Evolutionary conservation across 805 yeast genomes (phyloP).

Genomic region (Saturnispora hagleri): DNA sequence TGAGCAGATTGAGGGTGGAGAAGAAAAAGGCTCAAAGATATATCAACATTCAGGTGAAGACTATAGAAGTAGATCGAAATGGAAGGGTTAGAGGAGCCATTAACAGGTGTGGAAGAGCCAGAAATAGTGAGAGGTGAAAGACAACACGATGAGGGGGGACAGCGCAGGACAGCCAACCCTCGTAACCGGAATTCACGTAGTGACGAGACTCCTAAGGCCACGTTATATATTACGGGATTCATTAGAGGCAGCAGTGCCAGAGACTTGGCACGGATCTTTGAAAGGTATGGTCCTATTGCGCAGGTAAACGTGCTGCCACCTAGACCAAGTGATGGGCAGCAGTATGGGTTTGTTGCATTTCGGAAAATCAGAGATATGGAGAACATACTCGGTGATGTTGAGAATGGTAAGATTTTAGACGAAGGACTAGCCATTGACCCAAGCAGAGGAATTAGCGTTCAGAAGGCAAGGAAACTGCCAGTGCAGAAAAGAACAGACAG

Average conservation of each 20-base stretch:
- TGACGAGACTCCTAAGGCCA: conserved; percentile 16
- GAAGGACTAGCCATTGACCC: conserved; percentile 32
- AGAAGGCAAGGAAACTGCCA: conserved; percentile 50
- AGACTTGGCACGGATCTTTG: conserved; percentile 51
- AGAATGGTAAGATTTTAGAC: conserved; percentile 24
- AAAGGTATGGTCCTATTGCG: conserved; percentile 49
- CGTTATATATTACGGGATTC: conserved; percentile 32
- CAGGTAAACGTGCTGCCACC: conserved; percentile 59
- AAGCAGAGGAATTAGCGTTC: conserved; percentile 36
- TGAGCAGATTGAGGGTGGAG: not conserved
- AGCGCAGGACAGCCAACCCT: not conserved
- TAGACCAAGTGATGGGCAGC: conserved; percentile 47
- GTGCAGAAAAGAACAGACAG: conserved; percentile 16
- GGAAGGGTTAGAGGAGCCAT: not conserved
- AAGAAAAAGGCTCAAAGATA: not conserved
- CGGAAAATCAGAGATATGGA: conserved; percentile 44
- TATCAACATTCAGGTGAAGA: not conserved
- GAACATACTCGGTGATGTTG: conserved; percentile 38
- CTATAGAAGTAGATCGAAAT: not conserved
- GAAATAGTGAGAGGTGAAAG: too few relatives aligned
- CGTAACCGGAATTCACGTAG: not conserved
- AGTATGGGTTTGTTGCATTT: conserved; percentile 57
- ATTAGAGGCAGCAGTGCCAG: conserved; percentile 44
- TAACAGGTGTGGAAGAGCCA: too few relatives aligned
- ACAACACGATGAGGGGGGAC: not conserved